Percentiles rank a stretch among this genome's conserved stretches.
phyloP scores from a whole-genome alignment of 208 protist species.

The Acanthamoeba healyi region DNA sequence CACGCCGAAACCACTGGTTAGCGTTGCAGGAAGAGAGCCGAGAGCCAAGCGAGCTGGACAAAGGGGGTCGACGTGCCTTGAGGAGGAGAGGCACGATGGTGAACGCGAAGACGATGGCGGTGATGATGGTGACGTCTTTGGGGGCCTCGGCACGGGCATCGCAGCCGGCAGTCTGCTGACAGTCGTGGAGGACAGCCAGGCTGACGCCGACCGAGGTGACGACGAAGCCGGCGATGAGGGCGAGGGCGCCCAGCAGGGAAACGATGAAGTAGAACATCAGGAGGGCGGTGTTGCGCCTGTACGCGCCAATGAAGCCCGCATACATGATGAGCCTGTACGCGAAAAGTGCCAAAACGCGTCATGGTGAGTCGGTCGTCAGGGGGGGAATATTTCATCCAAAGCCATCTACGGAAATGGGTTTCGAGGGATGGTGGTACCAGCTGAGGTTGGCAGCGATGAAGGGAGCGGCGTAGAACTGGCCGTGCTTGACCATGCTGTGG shows the following conservation, averaged over 20 bases:
- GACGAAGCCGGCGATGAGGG: slow-evolving; percentile 49
- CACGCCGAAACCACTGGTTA: too few relatives aligned
- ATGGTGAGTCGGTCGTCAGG: not conserved
- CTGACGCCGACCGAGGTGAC: slow-evolving; percentile 44
- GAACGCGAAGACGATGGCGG: slow-evolving; percentile 36
- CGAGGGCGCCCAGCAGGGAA: slow-evolving; percentile 23
- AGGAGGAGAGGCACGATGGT: slow-evolving; percentile 50
- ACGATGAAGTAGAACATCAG: slow-evolving; percentile 71
- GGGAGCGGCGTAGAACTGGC: not conserved
- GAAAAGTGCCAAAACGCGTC: not conserved
- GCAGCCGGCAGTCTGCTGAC: slow-evolving; percentile 19
- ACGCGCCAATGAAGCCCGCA: slow-evolving; percentile 58
- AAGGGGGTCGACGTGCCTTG: not conserved
- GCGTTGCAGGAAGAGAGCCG: too few relatives aligned
- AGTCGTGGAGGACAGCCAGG: slow-evolving; percentile 36
- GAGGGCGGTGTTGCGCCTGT: slow-evolving; percentile 54
- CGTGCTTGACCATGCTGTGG: slow-evolving; percentile 23
- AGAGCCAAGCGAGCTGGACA: not conserved
- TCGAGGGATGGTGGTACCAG: too few relatives aligned
- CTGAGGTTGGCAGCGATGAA: not conserved
- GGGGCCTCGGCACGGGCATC: slow-evolving; percentile 42
- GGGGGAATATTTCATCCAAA: too few relatives aligned
- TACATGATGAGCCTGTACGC: slow-evolving; percentile 45
- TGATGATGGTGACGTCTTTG: slow-evolving; percentile 54
- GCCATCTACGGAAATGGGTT: too few relatives aligned